A percentile compares a stretch with the other conserved stretches of the same genome.
Conservation (phyloP, 495 filamentous ascomycete genomes). For the Aspergillus bridgeri region DNA sequence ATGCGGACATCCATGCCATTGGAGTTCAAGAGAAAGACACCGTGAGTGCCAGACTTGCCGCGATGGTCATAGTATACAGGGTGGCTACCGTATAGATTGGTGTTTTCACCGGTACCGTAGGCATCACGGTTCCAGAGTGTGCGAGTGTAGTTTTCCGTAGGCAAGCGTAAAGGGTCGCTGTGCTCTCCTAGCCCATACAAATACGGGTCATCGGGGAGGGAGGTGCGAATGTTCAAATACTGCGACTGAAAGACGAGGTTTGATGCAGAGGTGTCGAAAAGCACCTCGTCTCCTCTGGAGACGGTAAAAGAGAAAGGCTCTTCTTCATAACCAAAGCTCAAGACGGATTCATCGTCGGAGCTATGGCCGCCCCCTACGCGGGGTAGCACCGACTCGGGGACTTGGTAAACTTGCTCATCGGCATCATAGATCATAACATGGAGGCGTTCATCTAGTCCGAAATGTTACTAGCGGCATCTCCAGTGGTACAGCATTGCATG, state of each 20-base stretch:
- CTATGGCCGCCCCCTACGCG: slow-evolving; percentile 44
- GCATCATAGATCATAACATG: slow-evolving; percentile 81
- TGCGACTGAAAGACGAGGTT: slow-evolving; percentile 75
- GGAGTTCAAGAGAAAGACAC: slow-evolving; percentile 77
- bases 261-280: slow-evolving; percentile 73
- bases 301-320: slow-evolving; percentile 77
- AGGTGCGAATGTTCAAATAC: slow-evolving; percentile 68
- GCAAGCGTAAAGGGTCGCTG: slow-evolving; percentile 67
- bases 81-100: slow-evolving; percentile 82
- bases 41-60: slow-evolving; percentile 63
- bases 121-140: slow-evolving; percentile 80
- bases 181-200: slow-evolving; percentile 83
- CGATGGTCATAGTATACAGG: slow-evolving; percentile 85
- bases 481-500: neutral
- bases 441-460: slow-evolving; percentile 59
- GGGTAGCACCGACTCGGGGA: slow-evolving; percentile 68
- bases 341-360: slow-evolving; percentile 25
- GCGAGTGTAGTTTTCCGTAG: slow-evolving; percentile 70
- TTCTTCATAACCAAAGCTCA: slow-evolving; percentile 63
- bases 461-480: neutral
- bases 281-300: slow-evolving; percentile 58
- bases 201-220: slow-evolving; percentile 62
- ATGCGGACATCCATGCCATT: slow-evolving; percentile 89
- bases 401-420: slow-evolving; percentile 71
- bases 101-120: slow-evolving; percentile 59